Evolutionary conservation across 805 yeast genomes (phyloP).

Genomic region (Lipomyces sp.): DNA sequence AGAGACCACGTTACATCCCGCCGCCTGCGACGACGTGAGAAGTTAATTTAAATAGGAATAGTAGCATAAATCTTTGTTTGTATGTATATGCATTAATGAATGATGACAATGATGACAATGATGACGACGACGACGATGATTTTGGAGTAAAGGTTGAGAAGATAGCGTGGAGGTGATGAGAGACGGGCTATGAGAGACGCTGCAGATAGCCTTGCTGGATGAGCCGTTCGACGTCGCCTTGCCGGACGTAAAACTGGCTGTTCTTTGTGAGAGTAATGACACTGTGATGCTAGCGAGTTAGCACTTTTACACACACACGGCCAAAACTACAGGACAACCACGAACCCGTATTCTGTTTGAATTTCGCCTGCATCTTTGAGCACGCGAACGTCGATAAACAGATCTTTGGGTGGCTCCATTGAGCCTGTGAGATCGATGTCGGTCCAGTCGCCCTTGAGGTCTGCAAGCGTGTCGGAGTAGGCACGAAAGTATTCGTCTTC

Average conservation of each 20-base stretch:
- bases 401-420: slow-evolving; percentile 85
- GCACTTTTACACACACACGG: not conserved
- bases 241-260: slow-evolving; percentile 90
- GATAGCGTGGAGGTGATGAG: not conserved
- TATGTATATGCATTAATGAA: not conserved
- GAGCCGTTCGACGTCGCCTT: slow-evolving; percentile 87
- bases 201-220: slow-evolving; percentile 92
- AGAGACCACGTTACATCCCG: slow-evolving; percentile 25
- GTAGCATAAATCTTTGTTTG: too few species aligned
- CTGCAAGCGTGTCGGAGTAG: slow-evolving; percentile 68
- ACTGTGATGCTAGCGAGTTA: slow-evolving; percentile 26
- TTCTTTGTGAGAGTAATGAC: slow-evolving; percentile 89
- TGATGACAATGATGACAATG: not conserved
- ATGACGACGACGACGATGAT: not conserved
- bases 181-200: not conserved
- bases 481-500: slow-evolving; percentile 76
- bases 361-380: slow-evolving; percentile 94
- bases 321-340: not conserved
- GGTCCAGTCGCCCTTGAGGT: slow-evolving; percentile 71
- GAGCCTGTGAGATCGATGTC: slow-evolving; percentile 86
- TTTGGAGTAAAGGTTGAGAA: not conserved
- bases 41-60: not conserved
- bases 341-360: slow-evolving; percentile 86
- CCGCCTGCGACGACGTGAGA: slow-evolving; percentile 18
- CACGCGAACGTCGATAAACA: slow-evolving; percentile 91